Evolutionary conservation across 2,329 filamentous ascomycete species (phyloP).

Genomic region (Pseudocercospora fuligena): DNA sequence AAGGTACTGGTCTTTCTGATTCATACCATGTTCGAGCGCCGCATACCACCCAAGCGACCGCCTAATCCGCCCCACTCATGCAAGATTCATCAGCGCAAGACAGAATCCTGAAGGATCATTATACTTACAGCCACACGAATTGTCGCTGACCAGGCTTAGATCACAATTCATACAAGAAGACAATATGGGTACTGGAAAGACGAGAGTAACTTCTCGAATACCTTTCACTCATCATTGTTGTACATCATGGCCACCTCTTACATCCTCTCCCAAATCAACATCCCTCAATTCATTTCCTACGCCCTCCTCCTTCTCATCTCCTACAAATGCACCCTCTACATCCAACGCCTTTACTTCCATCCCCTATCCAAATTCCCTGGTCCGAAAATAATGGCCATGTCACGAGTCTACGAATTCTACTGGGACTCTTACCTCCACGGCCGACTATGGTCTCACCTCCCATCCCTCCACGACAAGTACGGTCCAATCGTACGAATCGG

Average conservation of each 20-base stretch:
- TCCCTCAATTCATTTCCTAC: background rate
- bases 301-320: background rate
- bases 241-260: slow-evolving; percentile 10
- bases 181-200: background rate
- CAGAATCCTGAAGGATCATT: background rate
- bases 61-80: background rate
- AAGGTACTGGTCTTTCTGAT: background rate
- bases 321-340: background rate
- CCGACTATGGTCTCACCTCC: background rate
- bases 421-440: background rate
- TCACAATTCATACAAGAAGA: background rate
- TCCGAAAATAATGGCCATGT: slow-evolving; percentile 34
- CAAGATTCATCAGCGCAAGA: slow-evolving; percentile 7
- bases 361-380: slow-evolving; percentile 49
- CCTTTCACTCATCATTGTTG: background rate
- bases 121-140: background rate
- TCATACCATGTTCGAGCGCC: background rate
- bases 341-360: slow-evolving; percentile 43
- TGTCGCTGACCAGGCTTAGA: background rate
- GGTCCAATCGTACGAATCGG: slow-evolving; percentile 45
- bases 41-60: background rate
- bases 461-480: slow-evolving; percentile 11
- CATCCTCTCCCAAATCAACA: background rate
- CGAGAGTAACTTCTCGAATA: background rate
- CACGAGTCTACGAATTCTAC: slow-evolving; percentile 6